Percentiles rank a stretch among this genome's conserved stretches.
Evolutionary conservation across 1,284 basidiomycete genomes (phyloP).

Genomic region (Ustilago xerochloae): DNA sequence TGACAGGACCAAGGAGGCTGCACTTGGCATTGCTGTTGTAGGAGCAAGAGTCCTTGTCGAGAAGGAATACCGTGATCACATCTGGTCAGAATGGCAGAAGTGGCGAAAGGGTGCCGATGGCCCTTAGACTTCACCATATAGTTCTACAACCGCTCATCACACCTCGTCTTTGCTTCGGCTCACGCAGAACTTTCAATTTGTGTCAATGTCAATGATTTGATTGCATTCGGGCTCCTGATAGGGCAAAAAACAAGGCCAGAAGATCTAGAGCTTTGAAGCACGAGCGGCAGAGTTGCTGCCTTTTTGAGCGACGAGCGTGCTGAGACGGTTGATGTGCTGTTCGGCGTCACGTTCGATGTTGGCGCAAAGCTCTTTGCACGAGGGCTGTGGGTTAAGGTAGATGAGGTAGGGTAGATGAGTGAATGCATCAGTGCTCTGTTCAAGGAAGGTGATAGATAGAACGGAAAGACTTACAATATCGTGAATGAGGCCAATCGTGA

Average conservation of each 20-base stretch:
- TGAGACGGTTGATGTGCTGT: conserved; percentile 73
- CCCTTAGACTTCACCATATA: conserved; percentile 3
- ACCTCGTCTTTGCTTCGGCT: too few relatives aligned
- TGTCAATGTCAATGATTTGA: background rate
- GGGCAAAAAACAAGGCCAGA: background rate
- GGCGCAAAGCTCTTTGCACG: conserved; percentile 79
- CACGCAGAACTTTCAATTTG: background rate
- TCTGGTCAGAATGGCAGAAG: conserved; percentile 45
- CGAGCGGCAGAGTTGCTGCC: conserved; percentile 32
- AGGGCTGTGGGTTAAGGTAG: conserved; percentile 71
- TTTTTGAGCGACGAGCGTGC: conserved; percentile 39
- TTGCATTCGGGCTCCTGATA: background rate
- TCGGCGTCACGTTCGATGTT: conserved; percentile 83
- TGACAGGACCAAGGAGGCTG: conserved; percentile 65
- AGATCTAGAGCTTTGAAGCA: conserved; percentile 33
- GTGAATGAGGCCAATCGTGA: conserved; percentile 82
- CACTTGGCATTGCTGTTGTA: conserved; percentile 67
- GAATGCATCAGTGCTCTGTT: background rate
- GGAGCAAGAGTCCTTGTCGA: conserved; percentile 67
- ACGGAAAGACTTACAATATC: conserved; percentile 73
- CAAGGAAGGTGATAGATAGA: background rate
- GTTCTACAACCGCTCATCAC: background rate
- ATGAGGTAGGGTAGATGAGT: too few relatives aligned
- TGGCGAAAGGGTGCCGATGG: conserved; percentile 46
- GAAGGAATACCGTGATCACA: conserved; percentile 60